These are phyloP conservation scores for Themeda triandra DNA, from an alignment of 176 grass and related monocot genomes.

Conservation along the genomic window DNA sequence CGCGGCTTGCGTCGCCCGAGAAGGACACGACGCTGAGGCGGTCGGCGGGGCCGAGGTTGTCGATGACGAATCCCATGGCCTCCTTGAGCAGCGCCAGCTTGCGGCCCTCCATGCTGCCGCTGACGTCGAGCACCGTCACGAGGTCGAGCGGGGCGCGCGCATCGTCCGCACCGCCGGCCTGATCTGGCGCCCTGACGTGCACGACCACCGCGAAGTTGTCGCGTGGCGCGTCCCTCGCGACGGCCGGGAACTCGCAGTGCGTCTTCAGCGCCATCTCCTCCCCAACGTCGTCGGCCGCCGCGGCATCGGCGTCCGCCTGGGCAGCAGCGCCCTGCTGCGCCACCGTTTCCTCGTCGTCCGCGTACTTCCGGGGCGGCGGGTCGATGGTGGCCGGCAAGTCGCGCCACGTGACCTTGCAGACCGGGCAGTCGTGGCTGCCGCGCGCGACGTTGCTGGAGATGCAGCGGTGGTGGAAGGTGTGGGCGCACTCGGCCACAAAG, in stretches of 20 bases:
- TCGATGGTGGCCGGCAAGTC: neutral
- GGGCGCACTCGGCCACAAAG: neutral
- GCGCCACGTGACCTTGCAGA: neutral
- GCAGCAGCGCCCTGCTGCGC: neutral
- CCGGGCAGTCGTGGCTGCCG: neutral
- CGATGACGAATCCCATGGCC: neutral
- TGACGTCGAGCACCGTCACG: too few species aligned
- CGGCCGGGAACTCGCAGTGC: neutral
- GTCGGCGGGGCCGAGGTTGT: neutral
- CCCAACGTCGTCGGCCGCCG: neutral
- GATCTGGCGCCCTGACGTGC: neutral
- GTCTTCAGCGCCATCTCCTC: neutral
- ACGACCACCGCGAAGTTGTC: neutral
- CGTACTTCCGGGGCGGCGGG: neutral
- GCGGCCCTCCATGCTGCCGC: too few species aligned
- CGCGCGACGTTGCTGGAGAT: neutral
- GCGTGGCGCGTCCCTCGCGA: neutral
- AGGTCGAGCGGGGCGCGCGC: too few species aligned
- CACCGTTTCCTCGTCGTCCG: neutral
- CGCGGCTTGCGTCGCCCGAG: neutral
- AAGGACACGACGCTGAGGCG: neutral
- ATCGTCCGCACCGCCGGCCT: neutral
- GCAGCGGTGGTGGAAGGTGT: constrained; percentile 2
- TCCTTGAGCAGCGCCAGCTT: too few species aligned
- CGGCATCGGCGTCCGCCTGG: neutral